Evolutionary conservation across 371 early-diverging fungal species (phyloP).

Genomic region (Lichtheimia ramosa): DNA sequence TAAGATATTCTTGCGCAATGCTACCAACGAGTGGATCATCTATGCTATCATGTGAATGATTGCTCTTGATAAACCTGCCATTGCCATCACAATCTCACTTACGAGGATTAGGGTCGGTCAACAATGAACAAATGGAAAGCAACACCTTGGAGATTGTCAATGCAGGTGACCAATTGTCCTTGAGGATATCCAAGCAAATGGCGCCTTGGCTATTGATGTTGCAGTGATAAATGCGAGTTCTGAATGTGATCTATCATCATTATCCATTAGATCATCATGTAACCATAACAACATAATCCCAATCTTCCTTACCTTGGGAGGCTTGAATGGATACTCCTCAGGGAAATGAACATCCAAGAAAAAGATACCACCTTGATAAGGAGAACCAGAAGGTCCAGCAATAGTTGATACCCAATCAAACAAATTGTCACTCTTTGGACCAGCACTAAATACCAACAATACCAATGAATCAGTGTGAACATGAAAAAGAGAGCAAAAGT

Average conservation of each 20-base stretch:
- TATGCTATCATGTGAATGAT: conserved; percentile 18
- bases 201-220: conserved; percentile 99
- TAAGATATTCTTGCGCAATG: conserved; percentile 92
- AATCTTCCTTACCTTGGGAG: conserved; percentile 78
- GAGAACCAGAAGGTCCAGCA: conserved; percentile 83
- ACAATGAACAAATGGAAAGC: conserved; percentile 95
- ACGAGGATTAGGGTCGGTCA: conserved; percentile 98
- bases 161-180: conserved; percentile 99
- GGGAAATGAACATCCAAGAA: conserved; percentile 98
- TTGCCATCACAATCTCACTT: conserved; percentile 11
- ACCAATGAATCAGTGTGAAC: no score
- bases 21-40: conserved; percentile 92
- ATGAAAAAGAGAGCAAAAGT: no score
- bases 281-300: not conserved
- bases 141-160: conserved; percentile 97
- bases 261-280: not conserved
- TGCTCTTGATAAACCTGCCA: not conserved
- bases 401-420: conserved; percentile 97
- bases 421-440: conserved; percentile 94
- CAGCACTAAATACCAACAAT: conserved; percentile 60
- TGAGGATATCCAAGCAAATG: conserved; percentile 98
- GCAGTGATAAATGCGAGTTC: conserved; percentile 98
- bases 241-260: conserved; percentile 85
- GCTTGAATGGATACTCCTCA: conserved; percentile 99
- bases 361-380: conserved; percentile 90